Base-by-base conservation (phyloP, 2,329 filamentous ascomycete genomes). In the Ramularia endophylla region DNA sequence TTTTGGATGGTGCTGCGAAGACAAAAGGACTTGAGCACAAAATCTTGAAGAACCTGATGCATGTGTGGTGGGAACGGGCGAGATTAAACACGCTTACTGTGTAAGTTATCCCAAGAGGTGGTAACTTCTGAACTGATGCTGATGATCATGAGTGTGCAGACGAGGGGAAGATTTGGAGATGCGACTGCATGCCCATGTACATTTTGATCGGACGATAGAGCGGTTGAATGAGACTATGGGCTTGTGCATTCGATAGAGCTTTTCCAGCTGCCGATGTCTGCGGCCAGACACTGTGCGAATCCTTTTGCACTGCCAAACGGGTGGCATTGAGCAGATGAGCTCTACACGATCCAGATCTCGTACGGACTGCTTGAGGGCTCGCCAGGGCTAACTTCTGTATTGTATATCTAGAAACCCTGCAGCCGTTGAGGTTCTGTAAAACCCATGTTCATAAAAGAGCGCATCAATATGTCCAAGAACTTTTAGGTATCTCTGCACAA, bases 161-260 rank as follows among this genome's bases (percentile, higher is more conserved):
- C 36, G 38, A 12, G 36, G 40, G n/a, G 12, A 22, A 4, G 42
- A 50, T 27, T 15, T 32, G 4, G 38, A 22, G 6, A 31, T 51
- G 7, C 43, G 52, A 17, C 40, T 37, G 11, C 65, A 58, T 30
- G 63, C 71, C 5, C 81, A 73, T 58, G 67, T 72, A 34, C 75
- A 83, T 53, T 86, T 85, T 58, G 75, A 87, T 40, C 76, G 76
- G 66, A 86, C 81, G 6, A 60, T 89, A 35, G 72, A 71, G 13
- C 85, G 85, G 82, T 68, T 89, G 40, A 88, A 89, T 56, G 78
- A 82, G 58, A 80, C 73, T 5, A 81, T 88, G 80, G 75, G 76
- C 1, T 58, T 86, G 30, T 84, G 81, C 40, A 53, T 72, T 17
- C 50, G 43, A 40, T 58, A 51, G 53, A 33, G n/a, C 35, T 9